Conservation (phyloP, 2,329 filamentous ascomycete species). For the Exophiala spinifera region DNA sequence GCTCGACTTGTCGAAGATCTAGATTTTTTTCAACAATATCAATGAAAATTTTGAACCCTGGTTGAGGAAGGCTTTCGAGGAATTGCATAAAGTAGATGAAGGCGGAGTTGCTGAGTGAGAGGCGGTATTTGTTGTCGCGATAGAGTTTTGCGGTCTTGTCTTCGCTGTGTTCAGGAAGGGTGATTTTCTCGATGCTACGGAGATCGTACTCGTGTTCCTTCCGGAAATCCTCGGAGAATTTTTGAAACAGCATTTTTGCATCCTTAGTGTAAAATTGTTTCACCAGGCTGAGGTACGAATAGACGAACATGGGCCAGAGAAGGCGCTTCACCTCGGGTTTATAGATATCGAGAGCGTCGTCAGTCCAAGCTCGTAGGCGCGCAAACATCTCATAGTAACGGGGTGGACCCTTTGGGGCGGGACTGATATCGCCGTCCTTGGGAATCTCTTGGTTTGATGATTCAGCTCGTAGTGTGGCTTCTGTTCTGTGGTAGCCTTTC, state of each 20-base stretch:
- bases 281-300: constrained; percentile 81
- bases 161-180: constrained; percentile 71
- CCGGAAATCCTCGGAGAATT: constrained; percentile 74
- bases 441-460: constrained; percentile 72
- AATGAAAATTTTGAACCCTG: constrained; percentile 74
- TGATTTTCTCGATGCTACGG: constrained; percentile 68
- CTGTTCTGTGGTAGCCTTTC: constrained; percentile 88
- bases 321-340: constrained; percentile 89
- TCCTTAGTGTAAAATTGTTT: constrained; percentile 62
- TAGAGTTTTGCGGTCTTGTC: constrained; percentile 80
- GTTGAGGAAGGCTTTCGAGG: constrained; percentile 78
- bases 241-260: constrained; percentile 42
- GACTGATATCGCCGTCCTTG: constrained; percentile 49
- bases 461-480: constrained; percentile 88
- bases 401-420: constrained; percentile 52
- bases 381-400: constrained; percentile 75
- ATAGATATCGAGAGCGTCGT: constrained; percentile 90
- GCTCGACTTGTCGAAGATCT: constrained; percentile 58
- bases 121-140: constrained; percentile 78
- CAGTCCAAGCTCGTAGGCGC: constrained; percentile 76
- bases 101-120: constrained; percentile 83
- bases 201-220: constrained; percentile 77
- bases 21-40: constrained; percentile 65
- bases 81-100: constrained; percentile 82
- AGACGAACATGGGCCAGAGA: constrained; percentile 90